Conservation (phyloP, 2,329 filamentous ascomycete genomes). For the Aureobasidium sp. region DNA sequence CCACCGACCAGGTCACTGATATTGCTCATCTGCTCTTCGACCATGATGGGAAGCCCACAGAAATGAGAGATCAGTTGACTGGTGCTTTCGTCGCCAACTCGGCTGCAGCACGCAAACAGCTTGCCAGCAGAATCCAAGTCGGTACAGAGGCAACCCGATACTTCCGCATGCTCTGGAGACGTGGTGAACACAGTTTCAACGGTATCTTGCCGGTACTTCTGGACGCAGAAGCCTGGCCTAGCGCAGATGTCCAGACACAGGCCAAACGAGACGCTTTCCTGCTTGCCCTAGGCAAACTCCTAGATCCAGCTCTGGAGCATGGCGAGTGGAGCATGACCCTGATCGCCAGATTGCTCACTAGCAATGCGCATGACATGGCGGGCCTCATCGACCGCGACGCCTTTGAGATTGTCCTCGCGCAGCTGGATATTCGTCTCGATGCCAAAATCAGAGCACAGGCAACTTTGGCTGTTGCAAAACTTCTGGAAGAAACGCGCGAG, state of each 20-base stretch:
- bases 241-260: constrained; percentile 38
- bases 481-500: constrained; percentile 69
- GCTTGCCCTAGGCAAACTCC: constrained; percentile 77
- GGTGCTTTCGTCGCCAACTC: constrained; percentile 22
- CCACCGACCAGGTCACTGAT: constrained; percentile 32
- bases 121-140: constrained; percentile 26
- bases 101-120: constrained; percentile 32
- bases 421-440: constrained; percentile 75
- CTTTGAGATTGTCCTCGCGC: constrained; percentile 78
- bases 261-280: constrained; percentile 56
- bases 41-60: constrained; percentile 25
- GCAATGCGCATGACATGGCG: constrained; percentile 51
- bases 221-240: constrained; percentile 36
- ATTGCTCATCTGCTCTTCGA: constrained; percentile 38
- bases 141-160: constrained; percentile 17
- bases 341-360: constrained; percentile 52
- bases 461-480: constrained; percentile 72
- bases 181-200: constrained; percentile 41
- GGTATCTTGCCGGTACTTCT: constrained; percentile 37
- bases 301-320: constrained; percentile 78
- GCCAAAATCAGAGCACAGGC: constrained; percentile 71
- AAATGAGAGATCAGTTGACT: constrained; percentile 34
- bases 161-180: constrained; percentile 39
- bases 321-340: constrained; percentile 55
- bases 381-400: constrained; percentile 65